These are phyloP conservation scores for Aureobasidium sp. DNA, from an alignment of 2,329 filamentous ascomycete genomes.

Conservation along the genomic window DNA sequence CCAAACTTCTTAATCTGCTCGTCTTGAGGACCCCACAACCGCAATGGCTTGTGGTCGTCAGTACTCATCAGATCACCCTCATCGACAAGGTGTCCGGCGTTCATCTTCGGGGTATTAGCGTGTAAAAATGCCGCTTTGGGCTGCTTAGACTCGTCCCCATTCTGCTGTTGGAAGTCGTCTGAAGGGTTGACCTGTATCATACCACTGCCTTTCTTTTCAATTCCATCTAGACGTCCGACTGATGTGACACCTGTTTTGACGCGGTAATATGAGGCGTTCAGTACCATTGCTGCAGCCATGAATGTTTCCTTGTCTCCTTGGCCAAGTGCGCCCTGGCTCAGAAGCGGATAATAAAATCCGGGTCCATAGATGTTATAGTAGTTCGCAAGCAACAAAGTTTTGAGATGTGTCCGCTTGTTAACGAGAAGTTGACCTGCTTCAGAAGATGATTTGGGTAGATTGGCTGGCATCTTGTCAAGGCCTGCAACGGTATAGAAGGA, in stretches of 20 bases:
- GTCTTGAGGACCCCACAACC: constrained; percentile 22
- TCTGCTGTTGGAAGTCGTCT: constrained; percentile 7
- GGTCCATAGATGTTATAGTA: constrained; percentile 47
- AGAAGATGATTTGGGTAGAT: constrained; percentile 32
- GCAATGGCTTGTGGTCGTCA: constrained; percentile 17
- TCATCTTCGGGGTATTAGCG: constrained; percentile 27
- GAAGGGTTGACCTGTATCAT: constrained; percentile 19
- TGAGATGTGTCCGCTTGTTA: constrained; percentile 36
- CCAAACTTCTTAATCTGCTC: constrained; percentile 22
- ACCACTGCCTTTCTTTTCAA: constrained; percentile 15
- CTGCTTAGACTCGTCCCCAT: constrained; percentile 1
- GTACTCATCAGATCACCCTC: constrained; percentile 21
- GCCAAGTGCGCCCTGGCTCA: constrained; percentile 42
- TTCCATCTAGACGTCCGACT: constrained; percentile 8
- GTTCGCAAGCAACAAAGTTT: constrained; percentile 38
- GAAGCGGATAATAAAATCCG: constrained; percentile 39
- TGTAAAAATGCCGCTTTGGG: constrained; percentile 24
- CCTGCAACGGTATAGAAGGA: constrained; percentile 34
- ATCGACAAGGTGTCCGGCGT: constrained; percentile 26
- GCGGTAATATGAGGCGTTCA: constrained; percentile 36
- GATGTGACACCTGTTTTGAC: constrained; percentile 25
- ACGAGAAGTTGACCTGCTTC: constrained; percentile 43
- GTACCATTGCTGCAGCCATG: constrained; percentile 37
- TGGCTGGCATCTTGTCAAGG: constrained; percentile 26
- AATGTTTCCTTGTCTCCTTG: constrained; percentile 49